A percentile compares a stretch with the other conserved stretches of the same genome.
Conservation (phyloP, 2,329 filamentous ascomycete genomes). For the Scleromitrula shiraiana region DNA sequence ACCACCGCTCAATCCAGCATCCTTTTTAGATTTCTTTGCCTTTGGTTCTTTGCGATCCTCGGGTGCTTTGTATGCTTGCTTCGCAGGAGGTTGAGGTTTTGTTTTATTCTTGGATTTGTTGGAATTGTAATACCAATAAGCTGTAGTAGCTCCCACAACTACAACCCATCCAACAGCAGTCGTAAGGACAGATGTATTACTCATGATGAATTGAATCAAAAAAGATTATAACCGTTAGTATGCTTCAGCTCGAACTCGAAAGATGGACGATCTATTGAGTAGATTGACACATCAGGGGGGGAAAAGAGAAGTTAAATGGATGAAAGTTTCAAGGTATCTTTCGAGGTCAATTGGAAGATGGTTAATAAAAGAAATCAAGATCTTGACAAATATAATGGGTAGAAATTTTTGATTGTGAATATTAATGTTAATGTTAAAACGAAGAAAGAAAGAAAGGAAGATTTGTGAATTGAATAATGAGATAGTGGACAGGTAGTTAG, state of each 20-base stretch:
- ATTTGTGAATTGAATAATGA: too few species aligned
- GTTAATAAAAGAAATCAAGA: too few species aligned
- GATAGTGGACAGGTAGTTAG: not conserved
- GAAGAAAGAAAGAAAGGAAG: too few species aligned
- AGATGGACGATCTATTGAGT: constrained; percentile 1
- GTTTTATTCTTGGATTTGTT: constrained; percentile 17
- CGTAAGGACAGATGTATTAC: constrained; percentile 19
- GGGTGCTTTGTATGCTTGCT: constrained; percentile 16
- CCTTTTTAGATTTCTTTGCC: constrained; percentile 22
- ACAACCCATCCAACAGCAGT: constrained; percentile 33
- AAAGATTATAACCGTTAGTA: not conserved
- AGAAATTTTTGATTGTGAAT: too few species aligned
- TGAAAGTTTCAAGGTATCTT: not conserved
- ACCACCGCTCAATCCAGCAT: constrained; percentile 18
- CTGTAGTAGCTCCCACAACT: constrained; percentile 27
- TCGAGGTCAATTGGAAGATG: not conserved
- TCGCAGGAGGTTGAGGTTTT: constrained; percentile 13
- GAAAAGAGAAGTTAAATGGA: not conserved
- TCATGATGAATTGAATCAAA: constrained; percentile 8
- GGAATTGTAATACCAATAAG: constrained; percentile 22
- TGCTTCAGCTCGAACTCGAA: constrained; percentile 3
- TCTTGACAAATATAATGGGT: too few species aligned
- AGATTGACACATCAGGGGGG: not conserved
- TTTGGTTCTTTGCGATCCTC: constrained; percentile 23
- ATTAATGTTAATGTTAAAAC: too few species aligned